Percentiles rank a stretch among this genome's conserved stretches.
phyloP scores from a whole-genome alignment of 176 grass and related monocot species.

The Alloteropsis semialata region DNA sequence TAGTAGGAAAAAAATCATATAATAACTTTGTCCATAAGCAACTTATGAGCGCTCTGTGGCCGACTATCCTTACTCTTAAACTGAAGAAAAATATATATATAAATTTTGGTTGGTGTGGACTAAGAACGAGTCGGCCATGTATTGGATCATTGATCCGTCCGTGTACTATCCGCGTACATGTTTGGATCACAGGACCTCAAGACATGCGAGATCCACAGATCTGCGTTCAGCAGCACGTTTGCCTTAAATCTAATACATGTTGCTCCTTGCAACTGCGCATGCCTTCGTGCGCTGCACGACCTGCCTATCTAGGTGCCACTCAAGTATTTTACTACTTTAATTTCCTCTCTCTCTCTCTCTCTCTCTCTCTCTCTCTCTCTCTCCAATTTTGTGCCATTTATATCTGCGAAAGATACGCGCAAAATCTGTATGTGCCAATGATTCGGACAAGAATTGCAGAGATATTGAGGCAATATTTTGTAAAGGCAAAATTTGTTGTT shows the following conservation, averaged over 20 bases:
- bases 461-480: neutral
- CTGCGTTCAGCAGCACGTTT: neutral
- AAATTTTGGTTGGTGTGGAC: neutral
- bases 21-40: neutral
- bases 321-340: too few relatives aligned
- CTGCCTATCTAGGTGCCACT: neutral
- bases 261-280: neutral
- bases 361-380: neutral
- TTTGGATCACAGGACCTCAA: constrained; percentile 1
- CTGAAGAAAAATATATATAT: neutral
- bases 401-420: constrained; percentile 4
- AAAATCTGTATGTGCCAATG: constrained; percentile 25
- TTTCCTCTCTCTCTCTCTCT: neutral
- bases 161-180: neutral
- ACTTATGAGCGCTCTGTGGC: neutral
- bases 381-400: neutral
- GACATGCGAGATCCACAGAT: constrained; percentile 7
- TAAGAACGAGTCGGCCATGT: neutral
- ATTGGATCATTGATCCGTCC: neutral
- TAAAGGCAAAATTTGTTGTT: constrained; percentile 29
- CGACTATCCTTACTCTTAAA: neutral
- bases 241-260: constrained; percentile 4
- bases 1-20: too few relatives aligned
- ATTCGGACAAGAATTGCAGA: neutral
- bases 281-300: constrained; percentile 1